Percentiles rank a stretch among this genome's conserved stretches.
Evolutionary conservation across 805 yeast species (phyloP).

Genomic region (Monosporozyma servazzii): DNA sequence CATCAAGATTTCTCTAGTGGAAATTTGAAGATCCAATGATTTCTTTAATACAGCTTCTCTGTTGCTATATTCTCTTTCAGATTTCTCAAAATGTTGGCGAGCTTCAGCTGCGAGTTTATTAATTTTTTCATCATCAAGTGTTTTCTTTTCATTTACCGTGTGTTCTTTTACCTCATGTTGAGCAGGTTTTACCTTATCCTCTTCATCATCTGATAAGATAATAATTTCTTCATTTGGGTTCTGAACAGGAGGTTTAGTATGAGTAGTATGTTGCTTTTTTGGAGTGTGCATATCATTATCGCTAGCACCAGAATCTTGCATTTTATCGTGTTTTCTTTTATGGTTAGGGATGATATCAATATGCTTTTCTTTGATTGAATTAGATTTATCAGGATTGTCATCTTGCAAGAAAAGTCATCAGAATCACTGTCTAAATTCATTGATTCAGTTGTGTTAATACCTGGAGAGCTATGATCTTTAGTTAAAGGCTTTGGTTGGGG

Average conservation of each 20-base stretch:
- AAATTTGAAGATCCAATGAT: slow-evolving; percentile 10
- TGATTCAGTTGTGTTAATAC: neutral
- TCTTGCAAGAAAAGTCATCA: slow-evolving; percentile 2
- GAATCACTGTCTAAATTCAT: slow-evolving; percentile 3
- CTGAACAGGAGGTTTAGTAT: neutral
- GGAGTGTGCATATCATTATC: neutral
- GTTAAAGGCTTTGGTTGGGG: neutral
- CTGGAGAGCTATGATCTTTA: neutral
- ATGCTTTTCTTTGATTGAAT: neutral
- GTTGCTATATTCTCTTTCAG: neutral
- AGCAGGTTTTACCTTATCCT: slow-evolving; percentile 1
- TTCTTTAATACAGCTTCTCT: slow-evolving; percentile 10
- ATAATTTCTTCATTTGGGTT: slow-evolving; percentile 13
- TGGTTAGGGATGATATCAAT: neutral
- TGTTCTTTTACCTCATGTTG: neutral
- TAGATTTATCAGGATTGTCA: neutral
- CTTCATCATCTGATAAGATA: slow-evolving; percentile 27
- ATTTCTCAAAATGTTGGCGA: slow-evolving; percentile 1
- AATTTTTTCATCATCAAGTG: slow-evolving; percentile 1
- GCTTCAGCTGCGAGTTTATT: slow-evolving; percentile 3
- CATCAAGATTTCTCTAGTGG: slow-evolving; percentile 14
- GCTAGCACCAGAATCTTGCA: neutral
- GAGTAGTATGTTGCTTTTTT: neutral
- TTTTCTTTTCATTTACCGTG: neutral
- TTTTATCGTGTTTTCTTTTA: slow-evolving; percentile 2